Evolutionary conservation across 208 protist species (phyloP).

Genomic region (Leishmania arabica): DNA sequence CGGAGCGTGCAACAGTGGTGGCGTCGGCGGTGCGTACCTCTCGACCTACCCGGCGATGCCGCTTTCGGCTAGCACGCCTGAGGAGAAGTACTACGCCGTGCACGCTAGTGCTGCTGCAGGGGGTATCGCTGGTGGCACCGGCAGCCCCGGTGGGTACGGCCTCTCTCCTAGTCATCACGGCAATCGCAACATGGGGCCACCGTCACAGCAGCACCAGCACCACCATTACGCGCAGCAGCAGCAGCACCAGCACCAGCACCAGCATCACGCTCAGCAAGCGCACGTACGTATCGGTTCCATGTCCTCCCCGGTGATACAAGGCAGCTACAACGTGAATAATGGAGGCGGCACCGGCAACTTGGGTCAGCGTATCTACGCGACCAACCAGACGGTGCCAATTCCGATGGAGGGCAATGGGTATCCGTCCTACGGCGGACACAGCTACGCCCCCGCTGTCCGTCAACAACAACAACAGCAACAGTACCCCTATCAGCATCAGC

Average conservation of each 20-base stretch:
- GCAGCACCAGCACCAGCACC: slow-evolving; percentile 16
- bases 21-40: slow-evolving; percentile 10
- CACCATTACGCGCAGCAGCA: slow-evolving; percentile 2
- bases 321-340: neutral
- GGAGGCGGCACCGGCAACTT: neutral
- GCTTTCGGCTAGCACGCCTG: neutral
- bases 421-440: neutral
- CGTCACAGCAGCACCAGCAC: slow-evolving; percentile 9
- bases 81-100: slow-evolving; percentile 25
- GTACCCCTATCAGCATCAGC: neutral
- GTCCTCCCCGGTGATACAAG: neutral
- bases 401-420: neutral
- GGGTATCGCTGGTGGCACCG: neutral
- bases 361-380: neutral
- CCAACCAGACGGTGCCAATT: slow-evolving; percentile 1
- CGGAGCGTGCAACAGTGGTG: neutral
- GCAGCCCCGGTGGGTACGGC: slow-evolving; percentile 1
- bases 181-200: neutral
- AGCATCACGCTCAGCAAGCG: neutral
- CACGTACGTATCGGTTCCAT: slow-evolving; percentile 16
- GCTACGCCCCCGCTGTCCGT: neutral
- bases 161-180: slow-evolving; percentile 5
- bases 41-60: neutral
- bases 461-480: slow-evolving; percentile 26
- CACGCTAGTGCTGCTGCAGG: slow-evolving; percentile 1